Percentiles rank a stretch among this genome's conserved stretches.
phyloP scores from a whole-genome alignment of 495 filamentous ascomycete species.

The Podospora anserina region DNA sequence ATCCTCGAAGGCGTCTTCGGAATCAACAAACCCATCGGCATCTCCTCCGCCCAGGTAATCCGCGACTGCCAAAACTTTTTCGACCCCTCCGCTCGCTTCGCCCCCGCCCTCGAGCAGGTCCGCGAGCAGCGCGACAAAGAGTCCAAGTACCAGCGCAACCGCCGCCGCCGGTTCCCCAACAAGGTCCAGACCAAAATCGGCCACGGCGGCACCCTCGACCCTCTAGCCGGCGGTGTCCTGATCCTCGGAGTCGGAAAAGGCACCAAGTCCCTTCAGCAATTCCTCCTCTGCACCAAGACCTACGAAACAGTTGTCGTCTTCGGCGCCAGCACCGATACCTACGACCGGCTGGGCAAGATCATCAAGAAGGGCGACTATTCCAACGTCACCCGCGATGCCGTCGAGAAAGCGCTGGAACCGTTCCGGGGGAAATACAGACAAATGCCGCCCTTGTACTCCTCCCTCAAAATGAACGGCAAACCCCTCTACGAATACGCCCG shows the following conservation, averaged over 20 bases:
- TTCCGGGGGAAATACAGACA: slow-evolving; percentile 90
- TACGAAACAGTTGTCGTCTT: slow-evolving; percentile 90
- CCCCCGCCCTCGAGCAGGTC: slow-evolving; percentile 66
- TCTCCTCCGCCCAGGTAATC: slow-evolving; percentile 83
- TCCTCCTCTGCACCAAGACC: slow-evolving; percentile 83
- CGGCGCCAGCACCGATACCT: slow-evolving; percentile 88
- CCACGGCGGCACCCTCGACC: slow-evolving; percentile 94
- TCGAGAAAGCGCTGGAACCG: slow-evolving; percentile 69
- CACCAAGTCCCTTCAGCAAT: slow-evolving; percentile 74
- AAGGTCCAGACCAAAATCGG: slow-evolving; percentile 80
- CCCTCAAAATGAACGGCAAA: slow-evolving; percentile 86
- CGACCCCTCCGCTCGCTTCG: slow-evolving; percentile 74
- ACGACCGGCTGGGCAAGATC: slow-evolving; percentile 80
- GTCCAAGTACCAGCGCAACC: slow-evolving; percentile 51
- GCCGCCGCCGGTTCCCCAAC: slow-evolving; percentile 28
- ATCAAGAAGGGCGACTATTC: slow-evolving; percentile 67
- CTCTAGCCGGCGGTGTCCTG: slow-evolving; percentile 87
- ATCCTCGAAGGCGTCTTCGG: slow-evolving; percentile 75
- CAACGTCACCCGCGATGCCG: slow-evolving; percentile 71
- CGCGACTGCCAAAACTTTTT: slow-evolving; percentile 78
- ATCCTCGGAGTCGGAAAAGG: slow-evolving; percentile 83
- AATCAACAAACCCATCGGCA: slow-evolving; percentile 84
- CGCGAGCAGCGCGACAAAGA: slow-evolving; percentile 49
- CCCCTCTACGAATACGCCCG: slow-evolving; percentile 93
- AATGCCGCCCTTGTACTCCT: slow-evolving; percentile 87